These are phyloP conservation scores for Diplodia intermedia DNA, from an alignment of 2,329 filamentous ascomycete genomes.

Conservation along the genomic window DNA sequence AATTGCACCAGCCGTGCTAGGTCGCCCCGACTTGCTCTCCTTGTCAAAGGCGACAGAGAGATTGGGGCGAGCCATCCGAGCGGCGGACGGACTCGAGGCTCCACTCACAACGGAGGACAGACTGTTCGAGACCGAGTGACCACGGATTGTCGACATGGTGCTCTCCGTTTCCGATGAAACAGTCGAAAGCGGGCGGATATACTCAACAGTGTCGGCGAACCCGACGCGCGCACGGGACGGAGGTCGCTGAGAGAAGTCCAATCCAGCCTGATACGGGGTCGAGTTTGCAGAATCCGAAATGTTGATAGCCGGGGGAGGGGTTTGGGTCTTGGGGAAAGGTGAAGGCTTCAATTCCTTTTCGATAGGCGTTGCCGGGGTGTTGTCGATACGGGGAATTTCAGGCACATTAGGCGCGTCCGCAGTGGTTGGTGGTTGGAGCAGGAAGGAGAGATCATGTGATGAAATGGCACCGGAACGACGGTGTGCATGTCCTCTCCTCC, in stretches of 20 bases:
- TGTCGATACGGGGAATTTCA: constrained; percentile 27
- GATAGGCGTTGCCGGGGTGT: constrained; percentile 25
- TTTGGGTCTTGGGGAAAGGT: constrained; percentile 13
- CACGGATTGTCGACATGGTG: constrained; percentile 71
- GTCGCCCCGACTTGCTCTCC: constrained; percentile 53
- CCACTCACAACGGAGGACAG: constrained; percentile 78
- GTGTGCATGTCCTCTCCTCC: constrained; percentile 76
- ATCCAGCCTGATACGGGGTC: constrained; percentile 41
- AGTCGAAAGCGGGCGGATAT: constrained; percentile 81
- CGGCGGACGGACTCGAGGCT: constrained; percentile 54
- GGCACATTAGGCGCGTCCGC: constrained; percentile 60
- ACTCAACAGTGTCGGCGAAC: constrained; percentile 84
- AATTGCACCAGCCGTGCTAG: constrained; percentile 75
- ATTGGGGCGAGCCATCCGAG: constrained; percentile 50
- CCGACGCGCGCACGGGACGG: constrained; percentile 72
- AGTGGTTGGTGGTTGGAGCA: constrained; percentile 62
- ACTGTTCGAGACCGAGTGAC: constrained; percentile 78
- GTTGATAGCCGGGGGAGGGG: constrained; percentile 45
- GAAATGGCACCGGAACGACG: constrained; percentile 83
- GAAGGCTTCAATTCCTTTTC: constrained; percentile 26
- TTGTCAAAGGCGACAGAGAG: constrained; percentile 52
- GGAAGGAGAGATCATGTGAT: constrained; percentile 76
- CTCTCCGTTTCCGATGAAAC: constrained; percentile 85
- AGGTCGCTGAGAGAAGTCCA: constrained; percentile 45
- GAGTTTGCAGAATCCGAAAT: constrained; percentile 38